Evolutionary conservation across 2,329 filamentous ascomycete species (phyloP), one percentile per base, ranked within the genome.

Genomic region (Ophiostoma tasmaniense): DNA sequence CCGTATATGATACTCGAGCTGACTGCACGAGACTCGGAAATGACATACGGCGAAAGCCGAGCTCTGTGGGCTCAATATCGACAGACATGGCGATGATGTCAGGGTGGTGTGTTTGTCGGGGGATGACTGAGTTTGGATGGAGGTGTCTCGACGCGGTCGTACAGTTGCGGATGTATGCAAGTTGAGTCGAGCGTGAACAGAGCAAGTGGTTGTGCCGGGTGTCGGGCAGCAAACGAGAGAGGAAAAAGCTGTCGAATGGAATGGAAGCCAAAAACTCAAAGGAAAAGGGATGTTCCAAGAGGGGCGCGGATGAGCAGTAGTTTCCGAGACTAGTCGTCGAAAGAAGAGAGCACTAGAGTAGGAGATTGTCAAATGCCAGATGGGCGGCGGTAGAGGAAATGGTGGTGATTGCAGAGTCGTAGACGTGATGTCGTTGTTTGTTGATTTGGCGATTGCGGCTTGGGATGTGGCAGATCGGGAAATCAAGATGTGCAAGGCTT

Each of bases 21-120:
- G 42, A n/a, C 17, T 45, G 42, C 8, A 7, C 42, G 20, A 45
- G 42, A n/a, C 42, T n/a, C 17, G 17, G 20, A 33, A 33, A 22
- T 37, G n/a, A 85, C 90, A 77, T 85, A 98, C 95, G 91, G 81
- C 89, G 90, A 83, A 99, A 99, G 82, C 88, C 91, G 78, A 99
- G 88, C 86, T 98, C 95, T 74, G 87, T 80, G 71, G 94, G 95
- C 76, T 95, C 89, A 78, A 99, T 91, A 76, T 97, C 91, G 82
- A 99, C 90, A 75, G 94, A 96, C 95, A 98, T 98, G 81, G 76
- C 85, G 55, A 61, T 30, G 55, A 61, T 61, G 55, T 61, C 55
- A 61, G 55, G 55, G 11, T 25, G 22, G 55, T 25, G 25, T 30
- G 8, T n/a, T 22, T 17, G 55, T 25, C 50, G 50, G 50, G n/a